Percentiles rank a stretch among this genome's conserved stretches.
Evolutionary conservation across 495 filamentous ascomycete species (phyloP).

Genomic region (Aspergillus steynii): DNA sequence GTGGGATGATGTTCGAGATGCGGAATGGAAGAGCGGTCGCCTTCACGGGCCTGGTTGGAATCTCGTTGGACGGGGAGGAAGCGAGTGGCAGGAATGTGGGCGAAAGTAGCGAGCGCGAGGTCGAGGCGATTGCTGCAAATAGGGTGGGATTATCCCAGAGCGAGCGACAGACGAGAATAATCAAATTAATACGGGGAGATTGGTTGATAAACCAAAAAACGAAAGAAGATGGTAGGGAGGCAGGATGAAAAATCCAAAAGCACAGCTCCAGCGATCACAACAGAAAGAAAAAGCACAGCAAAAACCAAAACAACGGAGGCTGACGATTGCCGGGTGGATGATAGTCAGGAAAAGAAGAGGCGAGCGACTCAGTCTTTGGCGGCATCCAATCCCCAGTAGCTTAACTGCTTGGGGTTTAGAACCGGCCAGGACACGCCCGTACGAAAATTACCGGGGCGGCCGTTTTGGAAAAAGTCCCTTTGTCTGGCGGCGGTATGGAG

Average conservation of each 20-base stretch:
- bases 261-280: background rate
- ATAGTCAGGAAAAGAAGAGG: slow-evolving; percentile 2
- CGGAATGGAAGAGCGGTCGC: background rate
- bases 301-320: slow-evolving; percentile 2
- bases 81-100: slow-evolving; percentile 6
- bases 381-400: slow-evolving; percentile 6
- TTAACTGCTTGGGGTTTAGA: slow-evolving; percentile 1
- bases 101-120: slow-evolving; percentile 2
- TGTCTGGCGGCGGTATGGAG: too few species aligned
- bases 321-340: slow-evolving; percentile 1
- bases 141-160: slow-evolving; percentile 5
- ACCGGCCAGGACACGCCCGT: background rate
- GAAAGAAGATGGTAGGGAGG: background rate
- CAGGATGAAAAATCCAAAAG: background rate
- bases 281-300: slow-evolving; percentile 1
- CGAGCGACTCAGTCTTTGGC: slow-evolving; percentile 4
- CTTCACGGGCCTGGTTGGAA: too few species aligned
- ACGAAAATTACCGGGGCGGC: slow-evolving; percentile 8
- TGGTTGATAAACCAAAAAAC: slow-evolving; percentile 1
- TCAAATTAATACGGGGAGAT: background rate
- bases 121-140: background rate
- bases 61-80: background rate
- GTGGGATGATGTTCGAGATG: slow-evolving; percentile 2
- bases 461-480: too few species aligned
- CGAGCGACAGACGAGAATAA: background rate